Conservation (phyloP, 805 yeast genomes). For the Helenozyma baotianmanensis region DNA sequence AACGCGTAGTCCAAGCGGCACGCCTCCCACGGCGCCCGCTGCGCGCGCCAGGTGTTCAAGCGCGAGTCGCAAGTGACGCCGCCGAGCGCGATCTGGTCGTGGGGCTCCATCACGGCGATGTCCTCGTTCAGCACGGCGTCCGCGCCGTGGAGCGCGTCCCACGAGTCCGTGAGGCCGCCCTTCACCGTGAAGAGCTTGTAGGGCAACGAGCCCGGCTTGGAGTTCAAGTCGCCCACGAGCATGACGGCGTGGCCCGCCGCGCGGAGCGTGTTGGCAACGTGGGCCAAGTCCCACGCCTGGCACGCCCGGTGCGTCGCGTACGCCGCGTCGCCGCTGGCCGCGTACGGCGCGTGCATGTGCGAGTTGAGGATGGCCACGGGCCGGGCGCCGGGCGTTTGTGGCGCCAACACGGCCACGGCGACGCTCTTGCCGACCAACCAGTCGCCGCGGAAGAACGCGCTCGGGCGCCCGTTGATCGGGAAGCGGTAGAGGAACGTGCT, state of each 20-base stretch:
- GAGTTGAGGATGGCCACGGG: slow-evolving; percentile 81
- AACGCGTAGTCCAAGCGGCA: slow-evolving; percentile 88
- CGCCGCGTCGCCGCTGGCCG: slow-evolving; percentile 77
- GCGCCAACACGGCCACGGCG: slow-evolving; percentile 62
- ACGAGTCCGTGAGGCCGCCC: slow-evolving; percentile 72
- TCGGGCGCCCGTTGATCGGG: slow-evolving; percentile 90
- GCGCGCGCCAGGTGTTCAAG: slow-evolving; percentile 80
- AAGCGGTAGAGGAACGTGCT: slow-evolving; percentile 76
- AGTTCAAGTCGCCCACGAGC: slow-evolving; percentile 90
- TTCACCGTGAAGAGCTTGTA: slow-evolving; percentile 65
- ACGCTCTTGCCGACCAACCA: slow-evolving; percentile 95
- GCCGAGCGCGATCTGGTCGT: slow-evolving; percentile 59
- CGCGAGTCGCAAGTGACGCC: slow-evolving; percentile 90
- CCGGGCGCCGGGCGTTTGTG: slow-evolving; percentile 40
- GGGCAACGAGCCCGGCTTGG: slow-evolving; percentile 82
- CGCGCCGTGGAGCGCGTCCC: slow-evolving; percentile 65
- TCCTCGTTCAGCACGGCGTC: slow-evolving; percentile 14
- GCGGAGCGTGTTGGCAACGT: slow-evolving; percentile 54
- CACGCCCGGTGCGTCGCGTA: slow-evolving; percentile 86
- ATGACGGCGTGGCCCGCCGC: slow-evolving; percentile 80
- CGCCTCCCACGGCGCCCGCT: slow-evolving; percentile 58
- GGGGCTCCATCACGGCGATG: slow-evolving; percentile 25
- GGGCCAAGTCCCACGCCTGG: slow-evolving; percentile 94
- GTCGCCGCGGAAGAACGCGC: slow-evolving; percentile 92
- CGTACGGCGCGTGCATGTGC: slow-evolving; percentile 97